Percentiles rank a stretch among this genome's conserved stretches.
Conservation (phyloP, 257 asterid genomes). For the Penstemon barbatus region DNA sequence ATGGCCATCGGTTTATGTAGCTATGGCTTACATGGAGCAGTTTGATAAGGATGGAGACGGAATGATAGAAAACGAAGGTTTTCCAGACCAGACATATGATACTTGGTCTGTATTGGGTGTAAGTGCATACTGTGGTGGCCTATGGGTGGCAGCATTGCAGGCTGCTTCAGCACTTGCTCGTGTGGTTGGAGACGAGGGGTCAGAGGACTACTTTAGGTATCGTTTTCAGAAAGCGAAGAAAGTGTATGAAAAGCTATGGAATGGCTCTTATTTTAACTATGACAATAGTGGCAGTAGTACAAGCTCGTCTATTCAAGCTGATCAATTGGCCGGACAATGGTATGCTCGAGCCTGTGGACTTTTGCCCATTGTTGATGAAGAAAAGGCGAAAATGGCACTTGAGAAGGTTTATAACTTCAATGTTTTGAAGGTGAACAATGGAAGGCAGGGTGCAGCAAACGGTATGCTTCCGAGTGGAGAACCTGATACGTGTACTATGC, state of each 20-base stretch:
- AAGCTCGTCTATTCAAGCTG: constrained; percentile 93
- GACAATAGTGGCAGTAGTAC: constrained; percentile 68
- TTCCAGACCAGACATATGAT: constrained; percentile 96
- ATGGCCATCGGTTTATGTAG: constrained; percentile 95
- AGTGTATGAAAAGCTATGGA: constrained; percentile 83
- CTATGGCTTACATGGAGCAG: constrained; percentile 96
- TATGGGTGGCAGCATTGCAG: constrained; percentile 99
- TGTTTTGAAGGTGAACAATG: constrained; percentile 75
- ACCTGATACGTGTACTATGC: constrained; percentile 70
- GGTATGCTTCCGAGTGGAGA: constrained; percentile 95
- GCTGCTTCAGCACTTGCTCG: constrained; percentile 88
- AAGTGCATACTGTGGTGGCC: constrained; percentile 97
- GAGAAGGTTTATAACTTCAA: constrained; percentile 75
- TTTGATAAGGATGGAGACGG: constrained; percentile 98
- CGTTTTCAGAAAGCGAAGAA: constrained; percentile 78
- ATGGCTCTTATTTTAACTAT: constrained; percentile 84
- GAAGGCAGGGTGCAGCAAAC: constrained; percentile 80
- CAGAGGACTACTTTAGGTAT: constrained; percentile 78
- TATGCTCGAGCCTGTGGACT: constrained; percentile 95
- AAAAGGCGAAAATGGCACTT: constrained; percentile 69
- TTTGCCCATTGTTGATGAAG: constrained; percentile 75
- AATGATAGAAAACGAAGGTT: constrained; percentile 95
- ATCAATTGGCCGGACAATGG: constrained; percentile 98
- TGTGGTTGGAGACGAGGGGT: constrained; percentile 77
- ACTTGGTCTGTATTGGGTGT: constrained; percentile 91